Conservation (phyloP, 192 early-diverging fungal species). For the Backusella sp. region DNA sequence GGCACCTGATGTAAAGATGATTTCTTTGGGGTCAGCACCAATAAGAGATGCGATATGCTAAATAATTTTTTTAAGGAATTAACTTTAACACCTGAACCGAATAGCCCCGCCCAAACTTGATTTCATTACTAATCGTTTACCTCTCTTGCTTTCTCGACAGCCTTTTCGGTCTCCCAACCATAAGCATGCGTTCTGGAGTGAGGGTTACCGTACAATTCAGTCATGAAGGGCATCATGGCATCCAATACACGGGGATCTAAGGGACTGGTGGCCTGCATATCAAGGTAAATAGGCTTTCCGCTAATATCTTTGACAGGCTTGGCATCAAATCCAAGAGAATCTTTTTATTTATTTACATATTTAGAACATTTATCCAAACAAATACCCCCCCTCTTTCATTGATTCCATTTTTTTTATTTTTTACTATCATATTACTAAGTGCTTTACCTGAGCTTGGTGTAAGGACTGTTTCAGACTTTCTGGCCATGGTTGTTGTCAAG, state of each 20-base stretch:
- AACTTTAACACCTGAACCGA: slow-evolving; percentile 2
- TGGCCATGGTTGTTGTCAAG: not conserved
- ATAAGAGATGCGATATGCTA: slow-evolving; percentile 86
- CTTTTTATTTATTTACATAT: slow-evolving; percentile 12
- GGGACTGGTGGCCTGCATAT: slow-evolving; percentile 92
- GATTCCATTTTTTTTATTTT: not conserved
- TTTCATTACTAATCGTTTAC: slow-evolving; percentile 39
- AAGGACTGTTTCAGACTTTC: not conserved
- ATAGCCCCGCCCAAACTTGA: not conserved
- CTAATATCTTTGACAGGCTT: slow-evolving; percentile 29
- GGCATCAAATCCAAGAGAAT: slow-evolving; percentile 54
- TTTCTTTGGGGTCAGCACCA: slow-evolving; percentile 93
- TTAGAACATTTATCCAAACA: not conserved
- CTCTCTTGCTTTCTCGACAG: slow-evolving; percentile 83
- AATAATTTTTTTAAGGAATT: not conserved
- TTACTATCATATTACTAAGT: not conserved
- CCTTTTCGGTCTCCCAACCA: slow-evolving; percentile 94
- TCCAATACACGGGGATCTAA: slow-evolving; percentile 92
- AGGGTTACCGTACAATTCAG: slow-evolving; percentile 91
- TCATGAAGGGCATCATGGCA: slow-evolving; percentile 93
- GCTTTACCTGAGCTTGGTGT: not conserved
- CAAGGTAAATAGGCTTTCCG: slow-evolving; percentile 86
- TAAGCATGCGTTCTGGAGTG: slow-evolving; percentile 96
- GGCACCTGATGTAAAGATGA: slow-evolving; percentile 94
- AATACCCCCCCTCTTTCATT: not conserved